Conservation (phyloP, 306 rosid species). For the barrel medic (Medicago truncatula) region MtrunA17r5.0-ANR NC_053048.1:26124001-26124500, state of each 20-base stretch:
- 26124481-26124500: not conserved
- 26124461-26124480: not conserved
- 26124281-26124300: not conserved
- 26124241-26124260: not conserved
- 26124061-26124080: not conserved
- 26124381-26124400: not conserved
- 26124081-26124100: not conserved
- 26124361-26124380: no score
- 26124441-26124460: no score
- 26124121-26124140: no score
- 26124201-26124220: not conserved
- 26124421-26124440: not conserved
- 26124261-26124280: not conserved
- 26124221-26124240: not conserved
- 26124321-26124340: no score
- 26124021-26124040: not conserved
- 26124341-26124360: no score
- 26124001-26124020: conserved; percentile 13
- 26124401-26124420: not conserved
- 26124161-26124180: not conserved
- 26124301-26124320: no score
- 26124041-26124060: not conserved
- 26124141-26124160: no score
- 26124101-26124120: not conserved
- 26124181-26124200: not conserved